Evolutionary conservation across 768 basidiomycete species (phyloP), one percentile per base, ranked within the genome.

Genomic region (Termitomyces bulborhizus): DNA sequence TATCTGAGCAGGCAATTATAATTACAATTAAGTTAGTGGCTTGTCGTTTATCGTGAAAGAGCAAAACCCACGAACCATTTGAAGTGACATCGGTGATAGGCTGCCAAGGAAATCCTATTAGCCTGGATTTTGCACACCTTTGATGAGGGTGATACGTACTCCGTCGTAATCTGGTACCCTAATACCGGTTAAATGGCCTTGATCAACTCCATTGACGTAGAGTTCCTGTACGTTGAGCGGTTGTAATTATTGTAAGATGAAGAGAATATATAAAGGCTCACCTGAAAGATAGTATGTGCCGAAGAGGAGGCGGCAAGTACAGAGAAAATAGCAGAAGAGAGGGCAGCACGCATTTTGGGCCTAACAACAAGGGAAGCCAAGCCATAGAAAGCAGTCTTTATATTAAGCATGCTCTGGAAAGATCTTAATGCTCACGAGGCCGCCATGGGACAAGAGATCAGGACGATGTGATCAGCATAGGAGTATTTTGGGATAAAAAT

Each of bases 1-100:
- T 51, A 60, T 76, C 63, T 62, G 29, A 27, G 18, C 7, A 7
- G 4, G 15, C 8, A 32, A 26, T 31, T 15, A 32, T 11, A n/a
- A n/a, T n/a, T n/a, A n/a, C n/a, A n/a, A n/a, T n/a, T n/a, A n/a
- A n/a, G 1, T 36, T 43, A n/a, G n/a, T n/a, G 5, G 18, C 16
- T 4, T 29, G 29, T 4, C 29, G 21, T 21, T 21, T 13, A 24
- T 29, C 15, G 40, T 27, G 40, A 34, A 29, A 29, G 24, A 27
- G 6, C 4, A 36, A 27, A 31, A 29, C 24, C 18, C 8, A 41
- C 39, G 32, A n/a, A 58, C 59, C 76, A 66, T 80, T 80, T 0
- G 78, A 80, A 6, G 73, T 79, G 12, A 83, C 80, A 61, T 83
- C 77, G 16, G 66, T 79, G 55, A 85, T 81, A 15, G 81, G 80